Base-by-base conservation (phyloP, 2,329 filamentous ascomycete species). In the Sporothrix mexicana region DNA sequence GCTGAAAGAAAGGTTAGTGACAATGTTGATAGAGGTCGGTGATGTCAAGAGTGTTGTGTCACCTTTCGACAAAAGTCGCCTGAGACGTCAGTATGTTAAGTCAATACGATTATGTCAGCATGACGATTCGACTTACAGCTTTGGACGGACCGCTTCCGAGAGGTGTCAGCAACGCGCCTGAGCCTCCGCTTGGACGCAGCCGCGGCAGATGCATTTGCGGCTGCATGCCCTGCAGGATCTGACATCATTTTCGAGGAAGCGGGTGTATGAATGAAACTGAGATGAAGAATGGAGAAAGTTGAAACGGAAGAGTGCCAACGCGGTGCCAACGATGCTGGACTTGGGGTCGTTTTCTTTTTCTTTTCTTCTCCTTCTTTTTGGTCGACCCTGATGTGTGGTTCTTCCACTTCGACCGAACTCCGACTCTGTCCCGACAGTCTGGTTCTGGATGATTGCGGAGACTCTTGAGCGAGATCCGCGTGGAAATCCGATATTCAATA, bases 121-220 rank as follows among this genome's bases (percentile, higher is more conserved):
- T 25, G 61, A 5, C 23, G 17, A 47, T 20, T 25, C 13, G 10
- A 77, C 73, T 82, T 81, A 71, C 81, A 82, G 71, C 80, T 81
- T 69, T 81, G 80, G 4, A 78, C 77, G 47, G 78, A 79, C 41
- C 81, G 77, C 72, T 82, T 82, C 61, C 80, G 78, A 49, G 79
- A 78, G 69, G 81, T 78, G 59, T 81, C 79, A 12, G 81, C 81
- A 41, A 82, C 80, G 23, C 80, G 79, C 36, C 81, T 76, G 66
- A 77, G 74, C 51, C 79, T 77, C 70, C 78, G 77, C 67, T 78
- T 80, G 12, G 51, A 66, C 41, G 61, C 13, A 10, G n/a, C 41
- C 41, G 61, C 41, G 12, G 53, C 41, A 47, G 23, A 36, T 7
- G 30, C 51, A 7, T 55, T n/a, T 2, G 62, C 17, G 47, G 30